phyloP scores from a whole-genome alignment of 2,329 filamentous ascomycete species.

The Botrytis fragariae region DNA sequence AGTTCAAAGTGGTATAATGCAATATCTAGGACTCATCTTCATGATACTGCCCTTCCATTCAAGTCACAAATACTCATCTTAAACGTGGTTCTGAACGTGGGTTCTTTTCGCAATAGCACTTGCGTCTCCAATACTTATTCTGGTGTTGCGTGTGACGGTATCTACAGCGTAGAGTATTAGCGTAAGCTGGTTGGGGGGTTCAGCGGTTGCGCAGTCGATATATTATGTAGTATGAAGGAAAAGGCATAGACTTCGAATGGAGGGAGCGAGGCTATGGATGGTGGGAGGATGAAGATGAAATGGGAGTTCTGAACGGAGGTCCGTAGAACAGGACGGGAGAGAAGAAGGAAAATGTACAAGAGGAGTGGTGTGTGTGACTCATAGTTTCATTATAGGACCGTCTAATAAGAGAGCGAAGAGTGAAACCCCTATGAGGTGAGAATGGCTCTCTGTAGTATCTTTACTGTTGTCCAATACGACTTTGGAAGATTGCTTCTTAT shows the following conservation, averaged over 20 bases:
- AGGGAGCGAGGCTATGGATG: neutral
- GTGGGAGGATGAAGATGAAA: neutral
- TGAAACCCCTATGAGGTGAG: neutral
- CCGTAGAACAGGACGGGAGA: neutral
- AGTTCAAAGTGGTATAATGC: neutral
- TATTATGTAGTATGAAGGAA: neutral
- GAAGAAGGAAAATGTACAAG: neutral
- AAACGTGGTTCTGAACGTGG: neutral
- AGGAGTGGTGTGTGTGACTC: neutral
- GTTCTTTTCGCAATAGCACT: neutral
- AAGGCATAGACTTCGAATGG: neutral
- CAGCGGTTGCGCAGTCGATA: neutral
- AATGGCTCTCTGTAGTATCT: neutral
- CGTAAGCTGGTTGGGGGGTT: neutral
- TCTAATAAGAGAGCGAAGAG: neutral
- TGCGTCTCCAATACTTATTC: neutral
- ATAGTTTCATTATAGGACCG: neutral
- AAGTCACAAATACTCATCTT: neutral
- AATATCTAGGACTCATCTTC: neutral
- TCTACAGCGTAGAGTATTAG: neutral
- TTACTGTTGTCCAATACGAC: neutral
- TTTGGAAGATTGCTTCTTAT: neutral
- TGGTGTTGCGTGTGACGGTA: neutral
- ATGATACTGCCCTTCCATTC: neutral
- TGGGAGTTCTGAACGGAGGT: too few relatives aligned